Base-by-base conservation (phyloP, 1,284 basidiomycete species). In the Rhodofomes roseus region DNA sequence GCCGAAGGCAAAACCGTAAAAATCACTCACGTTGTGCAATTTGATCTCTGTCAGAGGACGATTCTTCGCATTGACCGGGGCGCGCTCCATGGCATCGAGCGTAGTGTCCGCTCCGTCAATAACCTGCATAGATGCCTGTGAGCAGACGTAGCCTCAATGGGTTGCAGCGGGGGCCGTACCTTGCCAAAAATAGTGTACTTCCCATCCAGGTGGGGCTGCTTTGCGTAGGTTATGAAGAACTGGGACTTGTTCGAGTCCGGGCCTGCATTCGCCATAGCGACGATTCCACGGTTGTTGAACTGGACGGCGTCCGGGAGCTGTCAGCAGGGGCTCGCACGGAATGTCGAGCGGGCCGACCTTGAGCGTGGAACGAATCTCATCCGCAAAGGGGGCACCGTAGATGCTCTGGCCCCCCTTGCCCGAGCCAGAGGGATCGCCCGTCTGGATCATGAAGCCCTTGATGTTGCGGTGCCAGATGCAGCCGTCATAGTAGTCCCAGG, bases 201-300 rank as follows among this genome's bases (percentile, higher is more conserved):
- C 59, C 88, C 88, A 71, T 98, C 95, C 23, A 98, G 83, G 70
- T 96, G 95, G 1, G 91, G 76, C 69, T 97, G 95, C 70, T 97
- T 97, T 0, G 89, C 79, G 71, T 96, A 98, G 1, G 94, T 90
- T 71, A 98, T 87, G 77, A 97, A 96, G 77, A 97, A 96, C 76
- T 96, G 90, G 2, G 93, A 93, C 75, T 96, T 97, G 79, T 97
- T 98, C 22, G 91, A 89, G 73, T 96, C 92, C 23, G 90, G 90
- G 0, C 96, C 96, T 4, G 91, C 89, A 73, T 98, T 98, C 55
- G 95, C 96, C 94, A 98, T 97, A 25, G 95, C 95, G n/a, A 97
- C 87, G 63, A 97, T 83, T 20, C 95, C 95, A 63, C 96, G 86
- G 57, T 86, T 80, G 74, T 97, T 97, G 79, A 98, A 98, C 94